Percentiles rank a stretch among this genome's conserved stretches.
Evolutionary conservation across 2,329 filamentous ascomycete genomes (phyloP).

Genomic region (Calonectria ilicicola): DNA sequence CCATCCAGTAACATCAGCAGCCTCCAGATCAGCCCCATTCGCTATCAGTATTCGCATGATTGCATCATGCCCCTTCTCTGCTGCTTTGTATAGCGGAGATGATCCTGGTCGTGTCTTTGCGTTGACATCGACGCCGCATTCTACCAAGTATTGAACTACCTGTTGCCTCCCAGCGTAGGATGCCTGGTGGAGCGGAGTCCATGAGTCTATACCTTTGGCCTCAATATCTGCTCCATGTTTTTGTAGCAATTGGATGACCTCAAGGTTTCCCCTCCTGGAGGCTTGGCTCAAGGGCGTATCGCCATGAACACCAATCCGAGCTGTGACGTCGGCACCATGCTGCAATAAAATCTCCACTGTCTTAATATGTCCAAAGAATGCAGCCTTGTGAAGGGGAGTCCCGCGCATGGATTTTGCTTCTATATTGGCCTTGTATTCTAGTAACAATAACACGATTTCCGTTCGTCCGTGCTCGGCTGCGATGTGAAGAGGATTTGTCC

Average conservation of each 20-base stretch:
- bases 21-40: background rate
- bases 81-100: background rate
- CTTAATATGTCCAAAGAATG: background rate
- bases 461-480: background rate
- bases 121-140: background rate
- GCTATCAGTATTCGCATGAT: background rate
- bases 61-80: background rate
- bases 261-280: background rate
- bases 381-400: background rate
- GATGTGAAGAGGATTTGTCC: background rate
- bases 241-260: background rate
- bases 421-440: background rate
- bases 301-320: background rate
- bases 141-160: background rate
- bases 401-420: background rate
- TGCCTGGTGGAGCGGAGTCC: background rate
- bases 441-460: background rate
- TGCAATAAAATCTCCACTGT: background rate
- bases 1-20: background rate
- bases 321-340: background rate
- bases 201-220: background rate
- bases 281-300: background rate
- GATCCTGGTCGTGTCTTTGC: background rate
- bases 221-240: background rate
- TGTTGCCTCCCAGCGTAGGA: background rate